These are phyloP conservation scores for Mortierella sp. DNA, from an alignment of 371 early-diverging fungal genomes.

Conservation along the genomic window DNA sequence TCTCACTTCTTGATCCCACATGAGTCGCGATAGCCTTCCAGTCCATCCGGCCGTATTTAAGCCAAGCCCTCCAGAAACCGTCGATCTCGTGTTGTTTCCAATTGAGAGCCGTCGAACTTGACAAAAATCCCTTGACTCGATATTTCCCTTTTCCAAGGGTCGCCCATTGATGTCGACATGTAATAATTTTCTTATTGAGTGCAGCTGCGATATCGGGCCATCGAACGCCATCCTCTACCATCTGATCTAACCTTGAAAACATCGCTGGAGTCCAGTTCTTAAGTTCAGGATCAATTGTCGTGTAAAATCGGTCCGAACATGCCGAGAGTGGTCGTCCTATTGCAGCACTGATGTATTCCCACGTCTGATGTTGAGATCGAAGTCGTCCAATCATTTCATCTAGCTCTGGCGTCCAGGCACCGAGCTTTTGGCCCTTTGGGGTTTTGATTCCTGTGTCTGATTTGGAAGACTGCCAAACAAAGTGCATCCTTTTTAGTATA, in stretches of 20 bases:
- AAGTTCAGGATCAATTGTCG: conserved; percentile 28
- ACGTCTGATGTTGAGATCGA: conserved; percentile 15
- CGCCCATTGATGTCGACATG: conserved; percentile 51
- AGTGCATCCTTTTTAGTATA: too few species aligned
- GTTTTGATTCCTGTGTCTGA: too few species aligned
- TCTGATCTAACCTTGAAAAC: conserved; percentile 40
- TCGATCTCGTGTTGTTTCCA: conserved; percentile 30
- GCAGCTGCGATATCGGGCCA: conserved; percentile 26
- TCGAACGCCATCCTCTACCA: conserved; percentile 29
- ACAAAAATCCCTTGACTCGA: conserved; percentile 18
- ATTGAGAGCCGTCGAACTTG: not conserved
- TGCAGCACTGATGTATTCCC: conserved; percentile 27
- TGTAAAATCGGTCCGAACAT: conserved; percentile 41
- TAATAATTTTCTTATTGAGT: conserved; percentile 10
- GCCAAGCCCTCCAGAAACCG: conserved; percentile 33
- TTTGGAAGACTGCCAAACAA: too few species aligned
- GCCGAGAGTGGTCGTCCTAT: conserved; percentile 14
- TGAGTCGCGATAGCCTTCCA: conserved; percentile 21
- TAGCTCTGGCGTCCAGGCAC: conserved; percentile 19
- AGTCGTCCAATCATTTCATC: conserved; percentile 18
- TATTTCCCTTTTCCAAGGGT: conserved; percentile 35
- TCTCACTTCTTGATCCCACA: conserved; percentile 3
- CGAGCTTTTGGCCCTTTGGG: not conserved
- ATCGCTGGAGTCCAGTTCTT: conserved; percentile 41
- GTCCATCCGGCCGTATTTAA: not conserved